Evolutionary conservation across 345 rosid species (phyloP).

Genomic region (Syzygium oleosum): DNA sequence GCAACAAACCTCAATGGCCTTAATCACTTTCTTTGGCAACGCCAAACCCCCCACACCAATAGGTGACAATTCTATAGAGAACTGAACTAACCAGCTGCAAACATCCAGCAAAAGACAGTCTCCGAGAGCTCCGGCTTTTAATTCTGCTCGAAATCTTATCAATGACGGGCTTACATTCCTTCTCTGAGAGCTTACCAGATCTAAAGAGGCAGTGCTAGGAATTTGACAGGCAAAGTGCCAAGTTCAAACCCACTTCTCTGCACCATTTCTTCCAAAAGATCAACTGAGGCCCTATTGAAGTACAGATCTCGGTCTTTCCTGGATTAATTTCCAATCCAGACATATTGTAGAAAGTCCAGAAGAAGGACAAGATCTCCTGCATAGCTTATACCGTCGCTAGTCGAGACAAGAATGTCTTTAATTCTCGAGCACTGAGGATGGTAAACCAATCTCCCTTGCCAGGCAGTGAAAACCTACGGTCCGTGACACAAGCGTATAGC

Average conservation of each 20-base stretch:
- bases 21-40: not conserved
- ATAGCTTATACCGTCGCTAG: not conserved
- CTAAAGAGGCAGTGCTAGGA: not conserved
- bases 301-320: not conserved
- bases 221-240: not conserved
- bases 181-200: not conserved
- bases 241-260: not conserved
- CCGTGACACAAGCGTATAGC: not conserved
- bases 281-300: not conserved
- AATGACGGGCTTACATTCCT: not conserved
- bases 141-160: not conserved
- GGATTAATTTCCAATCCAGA: not conserved
- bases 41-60: accelerated
- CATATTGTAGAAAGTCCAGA: not conserved
- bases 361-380: not conserved
- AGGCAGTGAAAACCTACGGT: not conserved
- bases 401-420: not conserved
- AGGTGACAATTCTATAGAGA: not conserved
- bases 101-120: not conserved
- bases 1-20: not conserved
- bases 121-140: not conserved
- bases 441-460: not conserved
- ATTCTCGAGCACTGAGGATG: not conserved
- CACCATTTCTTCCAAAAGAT: not conserved
- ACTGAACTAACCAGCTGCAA: not conserved